These are phyloP conservation scores for Jasminum sambac DNA, from an alignment of 257 asterid species.

Conservation along the genomic window DNA sequence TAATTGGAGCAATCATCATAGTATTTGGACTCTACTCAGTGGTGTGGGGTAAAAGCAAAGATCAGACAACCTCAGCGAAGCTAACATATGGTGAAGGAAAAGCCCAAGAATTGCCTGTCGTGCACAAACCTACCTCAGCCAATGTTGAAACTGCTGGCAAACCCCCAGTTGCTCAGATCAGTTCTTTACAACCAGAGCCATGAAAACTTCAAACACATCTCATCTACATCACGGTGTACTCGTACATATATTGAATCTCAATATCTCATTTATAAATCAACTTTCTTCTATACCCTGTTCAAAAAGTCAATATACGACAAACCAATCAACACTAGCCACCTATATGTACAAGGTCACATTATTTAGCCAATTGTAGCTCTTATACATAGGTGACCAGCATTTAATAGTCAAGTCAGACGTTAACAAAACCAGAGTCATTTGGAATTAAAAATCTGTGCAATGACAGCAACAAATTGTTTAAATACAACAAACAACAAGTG, in stretches of 20 bases:
- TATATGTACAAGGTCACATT: too few species aligned
- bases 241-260: too few species aligned
- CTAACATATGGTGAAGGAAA: constrained; percentile 21
- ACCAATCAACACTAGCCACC: too few species aligned
- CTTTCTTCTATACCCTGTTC: too few species aligned
- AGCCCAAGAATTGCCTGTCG: constrained; percentile 43
- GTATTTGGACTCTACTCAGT: constrained; percentile 74
- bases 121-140: constrained; percentile 23
- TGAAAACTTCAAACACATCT: background rate
- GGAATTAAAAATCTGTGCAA: constrained; percentile 21
- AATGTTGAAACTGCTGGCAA: constrained; percentile 12
- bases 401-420: too few species aligned
- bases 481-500: constrained; percentile 36
- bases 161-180: constrained; percentile 2
- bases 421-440: background rate
- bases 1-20: constrained; percentile 69
- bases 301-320: too few species aligned
- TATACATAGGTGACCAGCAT: too few species aligned
- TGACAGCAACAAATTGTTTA: constrained; percentile 27
- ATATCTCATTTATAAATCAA: too few species aligned
- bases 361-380: too few species aligned
- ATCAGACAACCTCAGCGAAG: constrained; percentile 29
- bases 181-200: constrained; percentile 22
- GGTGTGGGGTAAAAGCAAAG: constrained; percentile 87
- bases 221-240: too few species aligned